phyloP scores from a whole-genome alignment of 768 basidiomycete species.

The Leccinellum albellum region DNA sequence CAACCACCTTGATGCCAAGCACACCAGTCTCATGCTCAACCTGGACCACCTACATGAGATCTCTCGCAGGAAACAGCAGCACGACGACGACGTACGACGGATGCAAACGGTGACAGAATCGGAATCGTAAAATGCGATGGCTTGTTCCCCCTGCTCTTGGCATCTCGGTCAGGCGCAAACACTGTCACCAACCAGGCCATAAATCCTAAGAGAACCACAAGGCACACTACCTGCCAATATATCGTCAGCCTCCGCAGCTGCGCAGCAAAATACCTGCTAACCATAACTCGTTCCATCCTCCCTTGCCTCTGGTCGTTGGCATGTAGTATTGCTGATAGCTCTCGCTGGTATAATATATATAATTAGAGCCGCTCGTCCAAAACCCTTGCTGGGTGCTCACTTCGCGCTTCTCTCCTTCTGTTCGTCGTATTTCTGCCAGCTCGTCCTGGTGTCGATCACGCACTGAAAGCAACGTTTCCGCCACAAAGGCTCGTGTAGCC shows the following conservation, averaged over 20 bases:
- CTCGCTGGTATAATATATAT: constrained; percentile 36
- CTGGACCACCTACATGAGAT: constrained; percentile 32
- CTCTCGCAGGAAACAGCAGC: background rate
- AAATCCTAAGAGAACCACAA: constrained; percentile 23
- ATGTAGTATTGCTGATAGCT: constrained; percentile 35
- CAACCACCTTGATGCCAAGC: constrained; percentile 47
- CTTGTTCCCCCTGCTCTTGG: constrained; percentile 8
- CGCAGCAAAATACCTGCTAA: no score
- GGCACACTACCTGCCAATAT: constrained; percentile 16
- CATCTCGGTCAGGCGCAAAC: constrained; percentile 11
- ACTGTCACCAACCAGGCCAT: constrained; percentile 18
- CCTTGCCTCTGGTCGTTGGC: constrained; percentile 47
- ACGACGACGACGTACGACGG: constrained; percentile 47
- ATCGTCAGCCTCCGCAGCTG: constrained; percentile 11
- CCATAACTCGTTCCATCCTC: constrained; percentile 50
- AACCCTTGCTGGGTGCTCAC: constrained; percentile 31
- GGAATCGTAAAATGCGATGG: constrained; percentile 73
- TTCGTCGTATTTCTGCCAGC: constrained; percentile 37
- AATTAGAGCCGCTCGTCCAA: background rate
- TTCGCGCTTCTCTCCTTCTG: constrained; percentile 44
- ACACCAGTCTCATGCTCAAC: constrained; percentile 73
- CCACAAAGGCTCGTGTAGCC: constrained; percentile 61
- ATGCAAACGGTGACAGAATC: constrained; percentile 73
- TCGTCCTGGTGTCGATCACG: constrained; percentile 48
- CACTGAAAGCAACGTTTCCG: constrained; percentile 57